phyloP scores from a whole-genome alignment of 805 yeast genomes.

The Candida tammaniensis region DNA sequence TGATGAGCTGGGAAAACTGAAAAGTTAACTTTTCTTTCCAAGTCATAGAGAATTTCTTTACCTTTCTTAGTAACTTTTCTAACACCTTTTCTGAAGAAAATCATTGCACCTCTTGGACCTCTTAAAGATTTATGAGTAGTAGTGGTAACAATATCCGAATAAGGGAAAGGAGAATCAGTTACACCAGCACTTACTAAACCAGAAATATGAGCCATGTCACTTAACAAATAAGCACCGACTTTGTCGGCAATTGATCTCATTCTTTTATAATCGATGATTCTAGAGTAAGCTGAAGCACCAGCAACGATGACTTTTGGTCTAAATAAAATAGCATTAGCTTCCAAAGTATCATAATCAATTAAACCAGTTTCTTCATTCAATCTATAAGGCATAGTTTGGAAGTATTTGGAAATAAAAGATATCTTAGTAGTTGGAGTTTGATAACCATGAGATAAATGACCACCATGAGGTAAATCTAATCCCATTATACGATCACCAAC shows the following conservation, averaged over 20 bases:
- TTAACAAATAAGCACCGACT: slow-evolving; percentile 94
- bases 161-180: slow-evolving; percentile 93
- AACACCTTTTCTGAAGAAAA: slow-evolving; percentile 95
- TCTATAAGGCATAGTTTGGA: slow-evolving; percentile 98
- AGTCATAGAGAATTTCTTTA: slow-evolving; percentile 83
- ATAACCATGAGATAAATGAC: slow-evolving; percentile 97
- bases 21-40: slow-evolving; percentile 93
- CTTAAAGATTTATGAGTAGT: slow-evolving; percentile 98
- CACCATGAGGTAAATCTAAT: slow-evolving; percentile 96
- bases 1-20: slow-evolving; percentile 99
- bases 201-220: slow-evolving; percentile 98
- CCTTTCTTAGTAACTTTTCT: slow-evolving; percentile 86
- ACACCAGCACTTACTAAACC: slow-evolving; percentile 96
- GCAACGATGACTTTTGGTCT: slow-evolving; percentile 97
- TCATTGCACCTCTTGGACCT: slow-evolving; percentile 99
- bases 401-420: slow-evolving; percentile 92
- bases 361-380: slow-evolving; percentile 88
- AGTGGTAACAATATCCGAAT: slow-evolving; percentile 96
- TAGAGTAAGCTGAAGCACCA: slow-evolving; percentile 97
- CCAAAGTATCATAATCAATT: slow-evolving; percentile 94
- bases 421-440: slow-evolving; percentile 93
- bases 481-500: slow-evolving; percentile 98
- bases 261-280: slow-evolving; percentile 93
- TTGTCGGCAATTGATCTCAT: slow-evolving; percentile 96
- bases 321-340: slow-evolving; percentile 83